Base-by-base conservation (phyloP, 1,284 basidiomycete species). In the Sporisorium exsertum region DNA sequence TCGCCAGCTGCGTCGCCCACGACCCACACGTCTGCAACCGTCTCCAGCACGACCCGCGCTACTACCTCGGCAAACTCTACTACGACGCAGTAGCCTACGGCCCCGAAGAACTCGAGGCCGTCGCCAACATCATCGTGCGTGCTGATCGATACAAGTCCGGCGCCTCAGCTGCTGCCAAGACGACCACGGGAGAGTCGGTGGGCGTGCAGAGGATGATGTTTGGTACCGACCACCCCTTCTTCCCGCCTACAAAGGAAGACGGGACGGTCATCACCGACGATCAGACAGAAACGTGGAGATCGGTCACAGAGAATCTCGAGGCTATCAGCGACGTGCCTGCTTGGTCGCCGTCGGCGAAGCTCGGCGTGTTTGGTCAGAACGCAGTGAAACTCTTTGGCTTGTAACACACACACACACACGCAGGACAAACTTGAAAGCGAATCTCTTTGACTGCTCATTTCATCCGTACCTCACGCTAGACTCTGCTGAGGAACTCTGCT, bases 181-280 rank as follows among this genome's bases (percentile, higher is more conserved):
- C 15, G 15, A 26, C 16, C 2, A 22, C 20, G 32, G 18, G 16
- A 10, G 67, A 59, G 33, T 20, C 15, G 32, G 26, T n/a, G 16
- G 88, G 88, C 2, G 91, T 89, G 66, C 86, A 87, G 61, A 87
- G 90, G 74, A 90, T 94, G 88, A 81, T 94, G 52, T 94, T 93
- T 80, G 93, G 93, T 9, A 94, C 93, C 20, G 93, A 94, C 80
- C 92, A 94, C 84, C 93, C 93, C 1, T 94, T 94, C 88, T 94
- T 94, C 87, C 93, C 93, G 5, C 93, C 93, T 7, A 87, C 94
- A 35, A 87, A 87, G 54, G 67, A 71, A 20, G 87, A 88, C 43
- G 55, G 62, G 7, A 75, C 58, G 2, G 64, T 77, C 26, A 68
- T 65, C 72, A 92, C 71, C 7, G 55, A 61, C 24, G 57, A 58